Evolutionary conservation across 768 basidiomycete species (phyloP).

Genomic region (Cystofilobasidium bisporidii): DNA sequence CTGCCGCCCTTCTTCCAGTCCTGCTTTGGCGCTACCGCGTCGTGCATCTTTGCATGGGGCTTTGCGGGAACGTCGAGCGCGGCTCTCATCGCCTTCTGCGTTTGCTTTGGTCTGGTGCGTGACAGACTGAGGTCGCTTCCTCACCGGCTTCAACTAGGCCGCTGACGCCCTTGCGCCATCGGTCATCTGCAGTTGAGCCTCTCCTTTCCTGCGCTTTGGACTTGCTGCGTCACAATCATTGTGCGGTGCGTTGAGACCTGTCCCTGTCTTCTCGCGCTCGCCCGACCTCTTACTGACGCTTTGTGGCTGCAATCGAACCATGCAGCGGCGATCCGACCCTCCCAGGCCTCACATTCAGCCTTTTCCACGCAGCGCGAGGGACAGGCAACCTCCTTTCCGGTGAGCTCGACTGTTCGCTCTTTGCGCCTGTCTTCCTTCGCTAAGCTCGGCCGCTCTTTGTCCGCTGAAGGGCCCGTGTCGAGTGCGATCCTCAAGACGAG

Average conservation of each 20-base stretch:
- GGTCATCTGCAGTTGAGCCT: background rate
- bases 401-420: no score
- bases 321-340: background rate
- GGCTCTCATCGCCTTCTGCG: conserved; percentile 32
- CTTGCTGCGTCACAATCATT: background rate
- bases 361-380: background rate
- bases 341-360: background rate
- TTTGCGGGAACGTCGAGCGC: conserved; percentile 32
- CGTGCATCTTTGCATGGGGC: conserved; percentile 37
- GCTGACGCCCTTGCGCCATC: background rate
- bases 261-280: background rate
- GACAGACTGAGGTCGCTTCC: conserved; percentile 28
- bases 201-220: background rate
- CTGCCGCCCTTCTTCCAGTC: conserved; percentile 7
- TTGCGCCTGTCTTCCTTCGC: background rate
- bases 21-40: conserved; percentile 32
- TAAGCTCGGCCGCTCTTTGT: no score
- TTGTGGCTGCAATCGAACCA: background rate
- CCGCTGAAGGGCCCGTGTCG: background rate
- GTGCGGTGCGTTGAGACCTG: background rate
- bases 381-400: background rate
- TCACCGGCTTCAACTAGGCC: conserved; percentile 26
- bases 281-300: background rate
- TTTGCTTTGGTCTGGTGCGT: conserved; percentile 33
- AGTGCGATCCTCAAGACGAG: background rate